Evolutionary conservation across 805 yeast species (phyloP), one percentile per base, ranked within the genome.

Genomic region (Tetrapisispora iriomotensis): DNA sequence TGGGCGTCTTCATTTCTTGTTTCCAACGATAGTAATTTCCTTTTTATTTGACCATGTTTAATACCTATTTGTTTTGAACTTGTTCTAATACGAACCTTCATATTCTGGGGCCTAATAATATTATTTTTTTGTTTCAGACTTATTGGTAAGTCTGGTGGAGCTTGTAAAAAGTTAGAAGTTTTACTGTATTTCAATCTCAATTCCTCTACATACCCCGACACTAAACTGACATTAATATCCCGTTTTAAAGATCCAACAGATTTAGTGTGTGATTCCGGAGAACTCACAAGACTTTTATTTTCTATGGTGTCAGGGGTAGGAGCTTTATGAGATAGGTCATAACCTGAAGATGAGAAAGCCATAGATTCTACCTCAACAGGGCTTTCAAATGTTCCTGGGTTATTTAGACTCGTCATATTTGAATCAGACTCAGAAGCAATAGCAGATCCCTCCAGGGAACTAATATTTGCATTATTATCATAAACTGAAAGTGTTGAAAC

Each of bases 1-100:
- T 39, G 26, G 4, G 39, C 36, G 13, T 36, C 40, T 8, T 36
- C 33, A 28, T 49, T 49, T 1, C 54, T 47, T n/a, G 64, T 56
- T 42, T 61, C 66, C 14, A 58, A 38, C 7, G 62, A 42, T 13
- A 61, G 35, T 15, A 61, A 37, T 37, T 60, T 61, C 43, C 56
- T 60, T 36, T 60, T 61, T 3, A 58, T 58, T 37, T 52, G 56
- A 18, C 64, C 64, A 41, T 61, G 66, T 34, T 61, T 61, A 22
- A 61, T 61, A 40, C 64, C 63, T 27, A 59, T 51, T 39, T 57
- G 62, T 38, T 58, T 56, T 5, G 65, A 45, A 45, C 58, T 58
- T 5, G 66, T 57, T 39, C 64, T 48, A 6, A 58, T 49, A 22
- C 50, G 47, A n/a, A 59, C 62, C 44, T 51, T 56, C 26, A 61